phyloP scores from a whole-genome alignment of 805 yeast species.

The Helenozyma rhizophorensis region DNA sequence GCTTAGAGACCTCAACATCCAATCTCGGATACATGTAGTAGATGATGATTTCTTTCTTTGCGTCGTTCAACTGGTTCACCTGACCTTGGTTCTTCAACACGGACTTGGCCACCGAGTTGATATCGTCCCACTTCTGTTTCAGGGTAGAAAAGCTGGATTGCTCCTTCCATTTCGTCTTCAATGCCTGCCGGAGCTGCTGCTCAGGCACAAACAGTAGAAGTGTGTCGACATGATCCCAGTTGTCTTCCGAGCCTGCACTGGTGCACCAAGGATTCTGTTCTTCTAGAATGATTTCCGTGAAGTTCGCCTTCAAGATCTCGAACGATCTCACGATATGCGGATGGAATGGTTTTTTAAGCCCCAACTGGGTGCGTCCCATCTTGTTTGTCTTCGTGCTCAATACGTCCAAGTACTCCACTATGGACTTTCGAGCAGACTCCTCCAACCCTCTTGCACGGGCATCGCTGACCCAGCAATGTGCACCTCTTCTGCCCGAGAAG shows the following conservation, averaged over 20 bases:
- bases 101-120: constrained; percentile 49
- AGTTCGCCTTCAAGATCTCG: constrained; percentile 58
- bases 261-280: constrained; percentile 86
- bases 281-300: constrained; percentile 59
- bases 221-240: constrained; percentile 47
- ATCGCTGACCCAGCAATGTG: constrained; percentile 97
- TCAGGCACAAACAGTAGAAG: constrained; percentile 63
- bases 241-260: constrained; percentile 31
- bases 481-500: constrained; percentile 97
- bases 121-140: constrained; percentile 76
- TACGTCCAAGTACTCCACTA: constrained; percentile 81
- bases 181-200: constrained; percentile 45
- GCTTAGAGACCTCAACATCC: constrained; percentile 89
- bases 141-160: constrained; percentile 33
- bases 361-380: constrained; percentile 46
- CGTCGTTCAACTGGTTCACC: constrained; percentile 52
- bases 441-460: constrained; percentile 68
- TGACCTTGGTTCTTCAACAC: constrained; percentile 43
- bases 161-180: constrained; percentile 55
- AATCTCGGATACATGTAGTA: constrained; percentile 84
- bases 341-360: constrained; percentile 75
- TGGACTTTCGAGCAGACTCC: constrained; percentile 70
- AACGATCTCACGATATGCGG: constrained; percentile 81
- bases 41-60: constrained; percentile 77
- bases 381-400: constrained; percentile 42